These are phyloP conservation scores for Diaporthe nobilis DNA, from an alignment of 2,329 filamentous ascomycete species.

Conservation along the genomic window DNA sequence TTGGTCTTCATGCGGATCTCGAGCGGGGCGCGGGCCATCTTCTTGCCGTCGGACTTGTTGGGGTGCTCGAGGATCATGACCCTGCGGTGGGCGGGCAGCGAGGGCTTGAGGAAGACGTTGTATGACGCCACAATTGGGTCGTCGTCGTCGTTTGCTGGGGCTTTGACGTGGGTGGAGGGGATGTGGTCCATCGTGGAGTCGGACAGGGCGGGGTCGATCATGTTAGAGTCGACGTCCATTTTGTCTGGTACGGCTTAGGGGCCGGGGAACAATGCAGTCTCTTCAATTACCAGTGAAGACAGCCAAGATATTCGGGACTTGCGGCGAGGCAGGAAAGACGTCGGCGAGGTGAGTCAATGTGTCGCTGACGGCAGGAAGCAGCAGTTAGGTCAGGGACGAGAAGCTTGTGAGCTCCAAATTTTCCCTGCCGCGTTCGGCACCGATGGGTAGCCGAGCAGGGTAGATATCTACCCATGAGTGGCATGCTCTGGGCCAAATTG, in stretches of 20 bases:
- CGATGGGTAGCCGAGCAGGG: not conserved
- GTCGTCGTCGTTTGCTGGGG: slow-evolving; percentile 50
- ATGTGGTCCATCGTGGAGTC: slow-evolving; percentile 25
- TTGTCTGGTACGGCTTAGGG: not conserved
- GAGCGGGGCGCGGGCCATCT: slow-evolving; percentile 67
- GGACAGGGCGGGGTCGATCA: slow-evolving; percentile 41
- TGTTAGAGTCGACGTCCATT: slow-evolving; percentile 37
- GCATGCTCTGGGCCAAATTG: not conserved
- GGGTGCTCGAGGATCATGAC: slow-evolving; percentile 92
- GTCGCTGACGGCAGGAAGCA: not conserved
- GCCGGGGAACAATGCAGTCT: too few species aligned
- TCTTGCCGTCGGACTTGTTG: slow-evolving; percentile 76
- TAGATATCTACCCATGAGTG: not conserved
- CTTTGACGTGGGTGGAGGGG: not conserved
- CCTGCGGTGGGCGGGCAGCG: slow-evolving; percentile 71
- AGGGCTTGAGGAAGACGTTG: slow-evolving; percentile 87
- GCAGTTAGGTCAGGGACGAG: slow-evolving; percentile 24
- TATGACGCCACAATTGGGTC: slow-evolving; percentile 84
- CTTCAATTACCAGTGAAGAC: not conserved
- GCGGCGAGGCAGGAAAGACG: not conserved
- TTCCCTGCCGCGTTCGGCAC: slow-evolving; percentile 31
- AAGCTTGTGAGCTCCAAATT: slow-evolving; percentile 23
- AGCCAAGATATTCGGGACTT: not conserved
- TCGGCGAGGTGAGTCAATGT: not conserved
- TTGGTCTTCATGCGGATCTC: slow-evolving; percentile 86